Base-by-base conservation (phyloP, 192 early-diverging fungal species). In the Piromyces finnis region DNA sequence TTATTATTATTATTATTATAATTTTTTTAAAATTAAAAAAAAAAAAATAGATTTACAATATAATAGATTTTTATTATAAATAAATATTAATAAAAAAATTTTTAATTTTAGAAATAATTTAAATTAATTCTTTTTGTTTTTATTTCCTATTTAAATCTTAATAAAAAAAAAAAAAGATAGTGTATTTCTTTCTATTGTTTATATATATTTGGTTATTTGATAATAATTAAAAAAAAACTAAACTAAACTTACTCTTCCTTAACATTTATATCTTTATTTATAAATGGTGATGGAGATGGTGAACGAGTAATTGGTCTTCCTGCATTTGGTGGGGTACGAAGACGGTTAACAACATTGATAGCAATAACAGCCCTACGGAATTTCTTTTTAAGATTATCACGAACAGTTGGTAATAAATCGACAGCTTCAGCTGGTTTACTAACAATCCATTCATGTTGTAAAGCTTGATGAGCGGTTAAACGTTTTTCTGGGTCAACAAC, bases 341-440 rank as follows among this genome's bases (percentile, higher is more conserved):
- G 51, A 68, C 51, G 51, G 51, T 68, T 91, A 80, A 89, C 84
- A 5, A 90, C 91, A 29, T 89, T 87, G 36, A 93, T 87, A n/a
- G 88, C 87, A 36, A 86, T 87, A 32, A 93, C 83, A 29, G 92
- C 90, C 78, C 87, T 92, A 81, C 86, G 87, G 82, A 93, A 91
- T 59, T 85, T 85, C 32, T 91, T 88, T 78, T 93, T 88, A 83
- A 92, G 94, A 78, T 94, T 92, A 59, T 94, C 88, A 22, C 90
- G 89, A 78, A 97, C 93, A 30, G 91, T 88, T 35, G 92, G 93
- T 51, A 98, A 87, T 78, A 98, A 89, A 85, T 98, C 95, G n/a
- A 88, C 87, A 28, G 92, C 91, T 12, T 84, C 85, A 78, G 85
- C 91, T 80, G 85, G 35, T 18, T 41, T 37, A 29, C n/a, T 29